A percentile compares a stretch with the other conserved stretches of the same genome.
These are phyloP conservation scores for Sphaceloma murrayae DNA, from an alignment of 2,329 filamentous ascomycete genomes.

Conservation along the genomic window DNA sequence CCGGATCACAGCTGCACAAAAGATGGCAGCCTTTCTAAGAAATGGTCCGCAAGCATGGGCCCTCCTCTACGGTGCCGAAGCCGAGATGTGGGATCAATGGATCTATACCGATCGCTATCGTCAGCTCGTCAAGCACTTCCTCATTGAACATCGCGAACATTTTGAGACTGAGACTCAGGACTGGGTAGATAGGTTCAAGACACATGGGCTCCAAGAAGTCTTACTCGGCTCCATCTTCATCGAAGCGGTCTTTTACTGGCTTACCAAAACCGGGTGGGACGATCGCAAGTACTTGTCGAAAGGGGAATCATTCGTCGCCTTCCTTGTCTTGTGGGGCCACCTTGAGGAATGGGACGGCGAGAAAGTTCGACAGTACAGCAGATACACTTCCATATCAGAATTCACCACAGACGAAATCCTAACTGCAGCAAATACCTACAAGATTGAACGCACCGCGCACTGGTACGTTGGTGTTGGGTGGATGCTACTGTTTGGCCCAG, in stretches of 20 bases:
- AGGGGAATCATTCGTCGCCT: neutral
- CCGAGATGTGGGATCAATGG: neutral
- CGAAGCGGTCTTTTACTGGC: neutral
- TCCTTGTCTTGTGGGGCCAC: neutral
- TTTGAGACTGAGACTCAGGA: neutral
- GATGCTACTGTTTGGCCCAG: neutral
- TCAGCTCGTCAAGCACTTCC: neutral
- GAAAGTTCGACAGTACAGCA: neutral
- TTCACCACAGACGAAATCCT: neutral
- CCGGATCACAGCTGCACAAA: neutral
- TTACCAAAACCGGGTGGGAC: neutral
- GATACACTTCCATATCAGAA: neutral
- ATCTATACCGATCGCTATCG: neutral
- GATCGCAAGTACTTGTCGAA: neutral
- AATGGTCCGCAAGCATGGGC: neutral
- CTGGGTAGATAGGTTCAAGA: neutral
- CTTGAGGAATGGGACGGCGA: neutral
- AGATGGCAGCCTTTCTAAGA: neutral
- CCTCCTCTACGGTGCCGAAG: neutral
- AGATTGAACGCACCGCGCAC: neutral
- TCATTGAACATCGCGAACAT: neutral
- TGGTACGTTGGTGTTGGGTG: conserved; percentile 2
- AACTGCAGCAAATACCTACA: neutral
- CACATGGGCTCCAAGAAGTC: neutral
- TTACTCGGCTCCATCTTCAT: neutral